Conservation (phyloP, 2,329 filamentous ascomycete genomes). For the Aspergillus tamarii region DNA sequence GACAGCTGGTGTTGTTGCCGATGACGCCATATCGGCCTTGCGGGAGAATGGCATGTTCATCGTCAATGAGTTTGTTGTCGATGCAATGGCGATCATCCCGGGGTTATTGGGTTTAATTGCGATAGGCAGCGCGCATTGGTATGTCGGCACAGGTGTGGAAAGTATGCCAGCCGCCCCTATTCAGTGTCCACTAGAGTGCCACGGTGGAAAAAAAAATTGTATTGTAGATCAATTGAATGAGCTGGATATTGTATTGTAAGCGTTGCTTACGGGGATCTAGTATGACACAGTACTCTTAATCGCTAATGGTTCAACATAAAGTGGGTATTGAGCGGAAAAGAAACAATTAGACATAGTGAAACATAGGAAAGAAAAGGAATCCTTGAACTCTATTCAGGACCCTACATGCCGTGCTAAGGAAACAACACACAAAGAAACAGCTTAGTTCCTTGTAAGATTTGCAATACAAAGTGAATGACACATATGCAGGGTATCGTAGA, state of each 20-base stretch:
- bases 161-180: not conserved
- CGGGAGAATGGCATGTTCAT: not conserved
- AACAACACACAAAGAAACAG: not conserved
- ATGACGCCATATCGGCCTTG: not conserved
- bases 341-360: not conserved
- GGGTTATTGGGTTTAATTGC: constrained; percentile 10
- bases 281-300: not conserved
- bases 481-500: constrained; percentile 2
- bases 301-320: constrained; percentile 4
- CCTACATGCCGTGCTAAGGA: constrained; percentile 5
- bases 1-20: not conserved
- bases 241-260: constrained; percentile 5
- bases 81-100: constrained; percentile 10
- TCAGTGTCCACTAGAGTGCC: not conserved
- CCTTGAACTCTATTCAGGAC: constrained; percentile 6
- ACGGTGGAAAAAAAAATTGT: not conserved
- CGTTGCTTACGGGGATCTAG: not conserved
- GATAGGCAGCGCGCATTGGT: constrained; percentile 8
- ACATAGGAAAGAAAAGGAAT: not conserved
- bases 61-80: not conserved
- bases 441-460: not conserved
- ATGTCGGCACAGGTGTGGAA: not conserved
- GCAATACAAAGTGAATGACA: constrained; percentile 2
- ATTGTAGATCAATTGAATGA: constrained; percentile 2
- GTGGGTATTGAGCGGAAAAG: constrained; percentile 12